Evolutionary conservation across 257 asterid species (phyloP).

Genomic region (Cynanchum wilfordii): DNA sequence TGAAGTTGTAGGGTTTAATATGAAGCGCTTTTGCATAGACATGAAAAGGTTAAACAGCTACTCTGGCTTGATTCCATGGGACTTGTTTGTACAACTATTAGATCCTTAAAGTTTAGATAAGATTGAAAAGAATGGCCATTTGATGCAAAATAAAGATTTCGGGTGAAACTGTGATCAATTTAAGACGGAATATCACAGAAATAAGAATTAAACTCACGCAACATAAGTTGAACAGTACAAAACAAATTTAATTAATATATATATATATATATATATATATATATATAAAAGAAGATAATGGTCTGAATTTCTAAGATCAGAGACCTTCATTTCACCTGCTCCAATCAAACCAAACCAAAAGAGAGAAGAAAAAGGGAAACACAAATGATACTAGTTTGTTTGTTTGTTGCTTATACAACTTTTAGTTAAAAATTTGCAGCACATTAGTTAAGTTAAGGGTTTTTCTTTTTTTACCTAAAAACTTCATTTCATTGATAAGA

Average conservation of each 20-base stretch:
- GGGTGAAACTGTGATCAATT: no score
- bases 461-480: neutral
- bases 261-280: no score
- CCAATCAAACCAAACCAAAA: neutral
- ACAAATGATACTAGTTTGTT: neutral
- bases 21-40: neutral
- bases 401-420: neutral
- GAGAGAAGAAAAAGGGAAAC: neutral
- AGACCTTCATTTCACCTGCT: neutral
- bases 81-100: neutral
- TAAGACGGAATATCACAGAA: no score
- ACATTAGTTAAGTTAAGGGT: slow-evolving; percentile 3
- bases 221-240: no score
- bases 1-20: slow-evolving; percentile 16
- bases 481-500: slow-evolving; percentile 1
- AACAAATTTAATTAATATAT: no score
- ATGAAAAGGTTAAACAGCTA: neutral
- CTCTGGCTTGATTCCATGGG: neutral
- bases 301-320: neutral
- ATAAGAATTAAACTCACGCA: no score
- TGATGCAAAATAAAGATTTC: no score
- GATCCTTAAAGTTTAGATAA: neutral
- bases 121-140: neutral
- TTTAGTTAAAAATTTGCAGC: neutral
- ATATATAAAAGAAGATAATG: neutral